These are phyloP conservation scores for Fusarium compactum DNA, from an alignment of 2,329 filamentous ascomycete genomes.

Conservation along the genomic window DNA sequence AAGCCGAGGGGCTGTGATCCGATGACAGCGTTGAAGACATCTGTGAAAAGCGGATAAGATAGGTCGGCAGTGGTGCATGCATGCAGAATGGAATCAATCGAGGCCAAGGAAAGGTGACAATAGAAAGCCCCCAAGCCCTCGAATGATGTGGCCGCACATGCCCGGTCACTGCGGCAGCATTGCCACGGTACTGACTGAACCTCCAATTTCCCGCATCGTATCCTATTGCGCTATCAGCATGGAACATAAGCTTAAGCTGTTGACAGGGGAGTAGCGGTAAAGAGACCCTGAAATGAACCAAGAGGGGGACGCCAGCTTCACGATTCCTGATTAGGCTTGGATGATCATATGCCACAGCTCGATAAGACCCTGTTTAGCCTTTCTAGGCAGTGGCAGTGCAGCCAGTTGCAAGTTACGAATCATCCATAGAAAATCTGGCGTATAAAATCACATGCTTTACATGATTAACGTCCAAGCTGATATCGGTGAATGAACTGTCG, in stretches of 20 bases:
- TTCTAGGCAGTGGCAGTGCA: constrained; percentile 34
- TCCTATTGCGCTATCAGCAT: background rate
- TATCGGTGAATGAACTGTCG: background rate
- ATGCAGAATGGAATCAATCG: constrained; percentile 3
- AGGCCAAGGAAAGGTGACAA: background rate
- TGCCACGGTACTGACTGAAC: constrained; percentile 18
- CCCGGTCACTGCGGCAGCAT: background rate
- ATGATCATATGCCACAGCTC: background rate
- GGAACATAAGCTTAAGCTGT: constrained; percentile 20
- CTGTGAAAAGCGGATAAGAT: constrained; percentile 18
- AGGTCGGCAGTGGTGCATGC: constrained; percentile 2
- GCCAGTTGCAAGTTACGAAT: background rate
- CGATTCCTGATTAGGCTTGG: constrained; percentile 33
- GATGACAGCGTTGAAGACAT: constrained; percentile 26
- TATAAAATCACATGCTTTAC: constrained; percentile 25
- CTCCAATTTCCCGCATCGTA: background rate
- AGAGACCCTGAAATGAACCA: constrained; percentile 18
- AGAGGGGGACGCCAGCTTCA: constrained; percentile 6
- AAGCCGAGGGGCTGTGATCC: constrained; percentile 7
- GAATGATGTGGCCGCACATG: constrained; percentile 24
- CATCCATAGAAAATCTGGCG: background rate
- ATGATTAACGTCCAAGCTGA: background rate
- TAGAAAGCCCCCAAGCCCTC: background rate
- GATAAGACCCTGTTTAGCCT: constrained; percentile 12
- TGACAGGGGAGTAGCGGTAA: constrained; percentile 38